Evolutionary conservation across 805 yeast genomes (phyloP).

Genomic region (Millerozyma acaciae): DNA sequence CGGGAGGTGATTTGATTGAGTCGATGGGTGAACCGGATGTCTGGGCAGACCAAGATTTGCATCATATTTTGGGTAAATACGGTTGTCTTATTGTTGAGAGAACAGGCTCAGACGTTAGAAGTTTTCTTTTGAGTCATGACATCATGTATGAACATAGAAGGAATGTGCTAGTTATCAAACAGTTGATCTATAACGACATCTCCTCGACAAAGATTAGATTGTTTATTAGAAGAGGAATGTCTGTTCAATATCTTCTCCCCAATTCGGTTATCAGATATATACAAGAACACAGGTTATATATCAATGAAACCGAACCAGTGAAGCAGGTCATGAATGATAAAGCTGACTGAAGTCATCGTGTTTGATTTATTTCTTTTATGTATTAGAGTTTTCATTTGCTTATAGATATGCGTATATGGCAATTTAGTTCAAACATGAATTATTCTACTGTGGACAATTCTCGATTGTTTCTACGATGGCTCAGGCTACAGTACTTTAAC

Average conservation of each 20-base stretch:
- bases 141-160: slow-evolving; percentile 95
- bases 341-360: slow-evolving; percentile 14
- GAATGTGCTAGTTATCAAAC: slow-evolving; percentile 91
- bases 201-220: slow-evolving; percentile 91
- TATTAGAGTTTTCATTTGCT: slow-evolving; percentile 1
- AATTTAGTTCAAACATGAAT: too few species aligned
- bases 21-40: slow-evolving; percentile 99
- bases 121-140: slow-evolving; percentile 88
- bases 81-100: slow-evolving; percentile 97
- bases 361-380: slow-evolving; percentile 2
- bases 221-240: slow-evolving; percentile 92
- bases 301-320: slow-evolving; percentile 88
- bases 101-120: slow-evolving; percentile 93
- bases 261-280: slow-evolving; percentile 92
- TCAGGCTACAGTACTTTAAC: too few species aligned
- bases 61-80: slow-evolving; percentile 91
- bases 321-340: slow-evolving; percentile 63
- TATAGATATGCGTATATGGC: too few species aligned
- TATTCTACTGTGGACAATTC: too few species aligned
- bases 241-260: slow-evolving; percentile 91
- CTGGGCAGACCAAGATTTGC: slow-evolving; percentile 95
- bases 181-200: slow-evolving; percentile 93
- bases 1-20: slow-evolving; percentile 97
- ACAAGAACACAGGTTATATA: slow-evolving; percentile 84
- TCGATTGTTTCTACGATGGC: too few species aligned